A percentile compares a stretch with the other conserved stretches of the same genome.
phyloP scores from a whole-genome alignment of 2,329 filamentous ascomycete species.

The Penicillium decumbens region DNA sequence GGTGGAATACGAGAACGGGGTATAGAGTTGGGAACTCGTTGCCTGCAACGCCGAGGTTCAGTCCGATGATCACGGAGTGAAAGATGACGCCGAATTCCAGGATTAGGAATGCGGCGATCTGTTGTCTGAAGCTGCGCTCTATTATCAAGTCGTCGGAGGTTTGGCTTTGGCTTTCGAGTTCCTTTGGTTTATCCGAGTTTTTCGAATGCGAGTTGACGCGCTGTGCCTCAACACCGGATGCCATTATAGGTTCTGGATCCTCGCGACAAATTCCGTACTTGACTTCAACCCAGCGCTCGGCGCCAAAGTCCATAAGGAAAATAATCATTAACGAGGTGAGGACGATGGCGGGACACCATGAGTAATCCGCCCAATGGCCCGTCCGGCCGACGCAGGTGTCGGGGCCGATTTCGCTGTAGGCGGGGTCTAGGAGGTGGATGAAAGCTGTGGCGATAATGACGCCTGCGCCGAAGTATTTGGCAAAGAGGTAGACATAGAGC shows the following conservation, averaged over 20 bases:
- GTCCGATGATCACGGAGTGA: constrained; percentile 60
- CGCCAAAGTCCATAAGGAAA: constrained; percentile 36
- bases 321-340: constrained; percentile 47
- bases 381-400: constrained; percentile 53
- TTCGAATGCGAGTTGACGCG: background rate
- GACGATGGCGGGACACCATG: constrained; percentile 52
- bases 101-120: constrained; percentile 42
- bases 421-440: constrained; percentile 47
- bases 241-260: constrained; percentile 21
- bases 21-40: constrained; percentile 56
- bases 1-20: constrained; percentile 59
- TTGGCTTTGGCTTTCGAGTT: constrained; percentile 12
- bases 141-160: constrained; percentile 6
- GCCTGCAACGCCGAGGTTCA: constrained; percentile 57
- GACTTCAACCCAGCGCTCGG: constrained; percentile 22
- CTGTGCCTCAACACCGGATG: constrained; percentile 4
- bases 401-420: constrained; percentile 44
- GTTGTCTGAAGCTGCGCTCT: constrained; percentile 33
- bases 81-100: constrained; percentile 61
- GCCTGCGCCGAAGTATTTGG: constrained; percentile 46
- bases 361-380: constrained; percentile 49
- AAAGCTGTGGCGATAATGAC: constrained; percentile 48
- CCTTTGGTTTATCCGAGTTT: constrained; percentile 12
- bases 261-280: constrained; percentile 24
- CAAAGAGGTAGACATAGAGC: constrained; percentile 45